Conservation (phyloP, 306 rosid genomes). For the Comarum palustre region DNA sequence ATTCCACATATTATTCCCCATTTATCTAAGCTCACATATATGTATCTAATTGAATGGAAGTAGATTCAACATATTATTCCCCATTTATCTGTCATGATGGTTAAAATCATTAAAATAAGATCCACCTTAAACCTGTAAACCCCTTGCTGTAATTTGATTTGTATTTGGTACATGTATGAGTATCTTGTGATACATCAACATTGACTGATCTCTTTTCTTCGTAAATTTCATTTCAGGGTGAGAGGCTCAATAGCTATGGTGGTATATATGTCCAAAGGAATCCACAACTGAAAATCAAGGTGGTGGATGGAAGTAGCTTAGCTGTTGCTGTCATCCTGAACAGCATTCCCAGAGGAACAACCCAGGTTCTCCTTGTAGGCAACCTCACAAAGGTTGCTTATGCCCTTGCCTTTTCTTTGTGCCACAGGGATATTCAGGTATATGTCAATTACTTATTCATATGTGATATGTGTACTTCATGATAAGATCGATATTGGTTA, state of each 20-base stretch:
- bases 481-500: neutral
- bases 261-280: constrained; percentile 40
- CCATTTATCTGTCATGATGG: too few relatives aligned
- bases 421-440: constrained; percentile 56
- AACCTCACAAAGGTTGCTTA: constrained; percentile 64
- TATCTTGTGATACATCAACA: neutral
- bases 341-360: constrained; percentile 53
- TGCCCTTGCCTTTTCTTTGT: constrained; percentile 49
- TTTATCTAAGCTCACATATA: neutral
- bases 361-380: constrained; percentile 60
- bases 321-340: constrained; percentile 55
- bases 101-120: too few relatives aligned
- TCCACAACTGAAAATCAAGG: constrained; percentile 52
- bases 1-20: neutral
- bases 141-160: too few relatives aligned
- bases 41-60: neutral
- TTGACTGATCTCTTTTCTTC: neutral
- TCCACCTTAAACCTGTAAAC: too few relatives aligned
- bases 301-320: constrained; percentile 76
- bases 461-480: neutral
- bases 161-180: too few relatives aligned
- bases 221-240: constrained; percentile 33
- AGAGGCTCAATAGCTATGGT: constrained; percentile 59
- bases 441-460: neutral
- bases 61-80: too few relatives aligned